These are phyloP conservation scores for Trichoderma afroharzianum DNA, from an alignment of 2,329 filamentous ascomycete species.

Conservation along the genomic window DNA sequence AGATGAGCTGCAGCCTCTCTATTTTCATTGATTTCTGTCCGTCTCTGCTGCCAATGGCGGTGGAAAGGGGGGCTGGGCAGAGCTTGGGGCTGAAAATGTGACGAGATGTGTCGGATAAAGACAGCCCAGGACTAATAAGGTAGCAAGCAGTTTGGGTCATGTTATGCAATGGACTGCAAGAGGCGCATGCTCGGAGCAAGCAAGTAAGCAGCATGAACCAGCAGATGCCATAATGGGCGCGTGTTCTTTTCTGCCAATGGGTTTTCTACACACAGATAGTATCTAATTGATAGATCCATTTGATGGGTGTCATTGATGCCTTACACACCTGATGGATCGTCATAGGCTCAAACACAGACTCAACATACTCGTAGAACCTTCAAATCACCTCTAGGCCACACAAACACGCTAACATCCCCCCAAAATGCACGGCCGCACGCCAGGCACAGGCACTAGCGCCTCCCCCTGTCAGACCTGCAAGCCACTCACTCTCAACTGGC, in stretches of 20 bases:
- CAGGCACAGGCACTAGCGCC: conserved; percentile 8
- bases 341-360: not conserved
- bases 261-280: no score
- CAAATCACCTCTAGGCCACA: not conserved
- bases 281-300: not conserved
- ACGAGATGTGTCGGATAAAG: not conserved
- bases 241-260: no score
- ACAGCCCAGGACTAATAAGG: no score
- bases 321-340: not conserved
- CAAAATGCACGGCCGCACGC: not conserved
- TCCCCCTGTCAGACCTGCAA: not conserved
- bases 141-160: no score
- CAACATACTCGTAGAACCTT: no score
- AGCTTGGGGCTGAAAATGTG: not conserved
- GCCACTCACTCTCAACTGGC: not conserved
- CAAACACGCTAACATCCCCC: not conserved
- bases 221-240: not conserved
- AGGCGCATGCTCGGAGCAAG: no score
- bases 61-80: not conserved
- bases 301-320: not conserved
- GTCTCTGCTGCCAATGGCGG: not conserved
- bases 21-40: not conserved
- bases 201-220: not conserved
- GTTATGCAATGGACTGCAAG: not conserved
- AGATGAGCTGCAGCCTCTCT: not conserved